Evolutionary conservation across 169 alveolate species (phyloP).

Genomic region (Perkinsus chesapeaki): DNA sequence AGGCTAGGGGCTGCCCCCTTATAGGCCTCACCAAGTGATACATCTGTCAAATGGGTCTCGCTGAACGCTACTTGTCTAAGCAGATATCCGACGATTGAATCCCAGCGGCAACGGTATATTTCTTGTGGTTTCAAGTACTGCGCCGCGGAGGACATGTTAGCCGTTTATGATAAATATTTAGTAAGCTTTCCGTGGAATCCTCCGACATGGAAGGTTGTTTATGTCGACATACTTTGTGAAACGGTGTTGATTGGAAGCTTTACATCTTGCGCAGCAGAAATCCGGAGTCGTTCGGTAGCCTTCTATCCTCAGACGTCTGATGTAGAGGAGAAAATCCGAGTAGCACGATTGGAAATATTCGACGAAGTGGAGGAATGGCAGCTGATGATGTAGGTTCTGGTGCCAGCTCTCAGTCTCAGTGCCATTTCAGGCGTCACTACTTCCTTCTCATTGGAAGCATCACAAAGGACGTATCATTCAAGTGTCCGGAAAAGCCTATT

Average conservation of each 20-base stretch:
- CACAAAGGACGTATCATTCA: neutral
- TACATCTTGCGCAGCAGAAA: neutral
- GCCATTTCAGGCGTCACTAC: neutral
- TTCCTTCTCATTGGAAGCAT: neutral
- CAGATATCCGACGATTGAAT: neutral
- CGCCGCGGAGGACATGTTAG: neutral
- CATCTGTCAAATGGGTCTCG: neutral
- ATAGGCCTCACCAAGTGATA: neutral
- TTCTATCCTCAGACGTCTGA: neutral
- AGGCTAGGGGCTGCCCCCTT: neutral
- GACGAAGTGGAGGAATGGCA: neutral
- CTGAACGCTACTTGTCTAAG: neutral
- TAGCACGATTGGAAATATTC: neutral
- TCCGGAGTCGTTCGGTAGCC: neutral
- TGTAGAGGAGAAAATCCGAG: neutral
- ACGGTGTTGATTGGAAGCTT: neutral
- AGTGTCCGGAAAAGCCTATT: neutral
- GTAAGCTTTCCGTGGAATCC: neutral
- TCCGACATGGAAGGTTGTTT: neutral
- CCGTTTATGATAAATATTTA: neutral
- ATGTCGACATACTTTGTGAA: neutral
- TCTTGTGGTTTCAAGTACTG: neutral
- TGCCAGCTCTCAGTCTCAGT: neutral
- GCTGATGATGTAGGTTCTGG: neutral
- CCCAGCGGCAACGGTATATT: neutral